Percentiles rank a stretch among this genome's conserved stretches.
Conservation (phyloP, 2,329 filamentous ascomycete genomes). For the Cladophialophora bantiana region DNA sequence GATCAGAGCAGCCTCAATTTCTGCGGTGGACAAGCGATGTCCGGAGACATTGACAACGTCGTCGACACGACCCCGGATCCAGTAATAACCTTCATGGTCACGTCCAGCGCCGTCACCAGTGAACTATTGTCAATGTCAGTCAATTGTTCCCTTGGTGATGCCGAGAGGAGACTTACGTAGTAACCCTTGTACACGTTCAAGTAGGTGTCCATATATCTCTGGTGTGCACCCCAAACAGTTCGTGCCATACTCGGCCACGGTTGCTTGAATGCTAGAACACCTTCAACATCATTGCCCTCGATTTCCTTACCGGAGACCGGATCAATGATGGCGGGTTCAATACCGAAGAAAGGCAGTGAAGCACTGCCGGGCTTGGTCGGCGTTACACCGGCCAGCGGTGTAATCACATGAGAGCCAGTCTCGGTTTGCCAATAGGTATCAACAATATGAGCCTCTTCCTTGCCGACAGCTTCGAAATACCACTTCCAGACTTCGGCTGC, state of each 20-base stretch:
- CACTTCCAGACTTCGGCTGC: slow-evolving; percentile 99
- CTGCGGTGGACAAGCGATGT: slow-evolving; percentile 93
- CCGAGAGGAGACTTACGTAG: slow-evolving; percentile 74
- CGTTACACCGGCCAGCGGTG: slow-evolving; percentile 88
- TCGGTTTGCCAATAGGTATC: slow-evolving; percentile 99
- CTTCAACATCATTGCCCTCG: slow-evolving; percentile 94
- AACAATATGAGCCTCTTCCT: slow-evolving; percentile 89
- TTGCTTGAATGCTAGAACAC: slow-evolving; percentile 96
- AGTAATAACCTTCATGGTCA: slow-evolving; percentile 99
- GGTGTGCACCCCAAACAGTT: slow-evolving; percentile 96
- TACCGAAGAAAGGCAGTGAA: slow-evolving; percentile 96
- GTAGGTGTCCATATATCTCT: slow-evolving; percentile 99
- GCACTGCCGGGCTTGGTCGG: slow-evolving; percentile 97
- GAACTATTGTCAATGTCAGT: slow-evolving; percentile 48
- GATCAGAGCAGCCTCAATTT: slow-evolving; percentile 95
- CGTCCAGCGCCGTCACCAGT: slow-evolving; percentile 84
- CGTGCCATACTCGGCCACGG: slow-evolving; percentile 98
- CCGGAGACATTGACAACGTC: slow-evolving; percentile 98
- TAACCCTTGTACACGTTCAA: slow-evolving; percentile 97
- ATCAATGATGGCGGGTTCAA: slow-evolving; percentile 97
- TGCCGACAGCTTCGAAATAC: slow-evolving; percentile 96
- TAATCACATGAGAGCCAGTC: slow-evolving; percentile 95
- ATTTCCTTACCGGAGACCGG: slow-evolving; percentile 94
- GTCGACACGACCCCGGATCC: slow-evolving; percentile 97
- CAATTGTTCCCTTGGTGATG: neutral